phyloP scores from a whole-genome alignment of 2,329 filamentous ascomycete species.

The Phoma sp. region DNA sequence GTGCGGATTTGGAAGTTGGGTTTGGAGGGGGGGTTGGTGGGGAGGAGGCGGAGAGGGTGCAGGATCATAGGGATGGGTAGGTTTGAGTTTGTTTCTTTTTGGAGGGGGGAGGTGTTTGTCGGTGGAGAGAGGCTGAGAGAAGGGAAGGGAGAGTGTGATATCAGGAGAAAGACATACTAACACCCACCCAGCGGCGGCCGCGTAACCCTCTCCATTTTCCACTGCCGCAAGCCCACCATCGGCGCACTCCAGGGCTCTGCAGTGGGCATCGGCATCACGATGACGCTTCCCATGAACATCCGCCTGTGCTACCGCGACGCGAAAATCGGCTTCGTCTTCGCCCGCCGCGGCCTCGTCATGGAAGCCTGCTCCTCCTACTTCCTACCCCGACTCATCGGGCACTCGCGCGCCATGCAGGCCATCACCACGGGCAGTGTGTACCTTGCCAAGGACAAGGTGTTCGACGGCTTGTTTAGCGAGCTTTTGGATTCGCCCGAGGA shows the following conservation, averaged over 20 bases:
- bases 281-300: constrained; percentile 64
- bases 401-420: constrained; percentile 67
- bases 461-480: constrained; percentile 70
- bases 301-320: constrained; percentile 61
- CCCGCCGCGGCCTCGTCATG: constrained; percentile 72
- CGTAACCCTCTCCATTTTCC: constrained; percentile 60
- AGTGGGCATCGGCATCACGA: constrained; percentile 65
- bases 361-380: constrained; percentile 76
- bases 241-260: constrained; percentile 63
- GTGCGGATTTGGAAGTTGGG: constrained; percentile 62
- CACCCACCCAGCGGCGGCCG: constrained; percentile 49
- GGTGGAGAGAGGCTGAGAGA: neutral
- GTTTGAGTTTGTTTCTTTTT: constrained; percentile 10
- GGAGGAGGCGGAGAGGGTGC: constrained; percentile 48
- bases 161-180: neutral
- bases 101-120: no score
- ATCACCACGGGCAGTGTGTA: constrained; percentile 72
- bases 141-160: neutral
- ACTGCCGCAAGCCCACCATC: constrained; percentile 64
- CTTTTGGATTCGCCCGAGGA: constrained; percentile 62
- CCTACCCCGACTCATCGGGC: constrained; percentile 72
- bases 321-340: constrained; percentile 78
- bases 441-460: constrained; percentile 55
- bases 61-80: constrained; percentile 62
- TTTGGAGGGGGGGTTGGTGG: constrained; percentile 53